Conservation (phyloP, 768 basidiomycete species). For the Crucibulum laeve region DNA sequence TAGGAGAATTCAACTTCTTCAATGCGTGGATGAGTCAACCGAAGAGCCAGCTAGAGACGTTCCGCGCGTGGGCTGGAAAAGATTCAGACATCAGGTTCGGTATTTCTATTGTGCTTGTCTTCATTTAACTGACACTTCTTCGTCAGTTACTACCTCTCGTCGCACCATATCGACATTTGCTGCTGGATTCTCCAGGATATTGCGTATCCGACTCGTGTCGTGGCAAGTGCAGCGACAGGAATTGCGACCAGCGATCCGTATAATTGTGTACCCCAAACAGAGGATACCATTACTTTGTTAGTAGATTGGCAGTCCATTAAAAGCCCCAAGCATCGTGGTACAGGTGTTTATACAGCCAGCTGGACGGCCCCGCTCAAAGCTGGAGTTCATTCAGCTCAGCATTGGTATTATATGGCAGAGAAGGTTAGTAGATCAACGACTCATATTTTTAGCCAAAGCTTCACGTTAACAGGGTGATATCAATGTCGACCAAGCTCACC, state of each 20-base stretch:
- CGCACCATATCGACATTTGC: conserved; percentile 89
- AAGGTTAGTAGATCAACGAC: conserved; percentile 44
- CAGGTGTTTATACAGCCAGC: conserved; percentile 88
- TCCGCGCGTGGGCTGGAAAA: conserved; percentile 93
- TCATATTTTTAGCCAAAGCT: conserved; percentile 6
- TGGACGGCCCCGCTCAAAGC: conserved; percentile 92
- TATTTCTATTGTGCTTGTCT: not conserved
- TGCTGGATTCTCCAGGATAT: conserved; percentile 80
- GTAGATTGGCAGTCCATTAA: conserved; percentile 89
- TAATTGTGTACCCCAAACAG: conserved; percentile 81
- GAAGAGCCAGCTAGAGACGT: conserved; percentile 91
- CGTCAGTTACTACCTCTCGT: conserved; percentile 85
- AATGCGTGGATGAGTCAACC: conserved; percentile 98
- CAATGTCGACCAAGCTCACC: conserved; percentile 88
- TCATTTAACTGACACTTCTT: not conserved
- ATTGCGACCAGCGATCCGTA: conserved; percentile 89
- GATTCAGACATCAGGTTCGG: conserved; percentile 84
- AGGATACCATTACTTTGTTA: conserved; percentile 92
- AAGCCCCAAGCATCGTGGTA: conserved; percentile 74
- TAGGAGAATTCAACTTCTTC: conserved; percentile 96
- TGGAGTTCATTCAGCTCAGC: conserved; percentile 87
- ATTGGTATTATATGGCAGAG: conserved; percentile 95
- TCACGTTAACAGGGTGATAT: conserved; percentile 70
- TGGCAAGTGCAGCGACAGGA: conserved; percentile 86
- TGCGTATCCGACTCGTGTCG: conserved; percentile 78